Base-by-base conservation (phyloP, 2,329 filamentous ascomycete genomes). In the Paradendryphiella salina region DNA sequence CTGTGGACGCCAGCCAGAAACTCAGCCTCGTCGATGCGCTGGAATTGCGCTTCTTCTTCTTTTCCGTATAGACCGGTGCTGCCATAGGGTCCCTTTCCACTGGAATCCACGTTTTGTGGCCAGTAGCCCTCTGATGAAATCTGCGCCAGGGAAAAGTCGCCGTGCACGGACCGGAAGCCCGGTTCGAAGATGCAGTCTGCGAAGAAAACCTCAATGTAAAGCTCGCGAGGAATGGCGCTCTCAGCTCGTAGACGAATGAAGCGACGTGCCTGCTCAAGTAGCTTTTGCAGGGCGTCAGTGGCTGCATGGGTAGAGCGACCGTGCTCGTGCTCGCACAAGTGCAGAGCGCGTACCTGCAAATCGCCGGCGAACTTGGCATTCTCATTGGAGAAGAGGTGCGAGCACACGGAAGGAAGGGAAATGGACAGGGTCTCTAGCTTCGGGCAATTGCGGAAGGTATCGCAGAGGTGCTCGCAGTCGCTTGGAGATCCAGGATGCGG, bases 151-250 rank as follows among this genome's bases (percentile, higher is more conserved):
- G 75, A 68, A 54, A 80, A 79, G 49, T 79, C 77, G 40, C 77
- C 78, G 44, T 80, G 78, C 9, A 80, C 78, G 10, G 76, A 62
- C 13, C 66, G 59, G 54, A 74, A 73, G 38, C 72, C 73, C 0
- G 77, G 77, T 50, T 79, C 76, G 62, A 80, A 80, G 57, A 80
- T 80, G 66, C 74, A 77, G 52, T 78, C 77, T 2, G 76, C 76
- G 60, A 79, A 80, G 72, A 80, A 80, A 21, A 80, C 65, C 57
- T 80, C 77, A 38, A 79, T 69, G 46, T 73, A 74, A 1, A 80
- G 71, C 20, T 75, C 67, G 21, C 59, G 64, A 6, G 72, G 72
- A 26, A 72, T 64, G 18, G 67, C 61, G 50, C 71, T 70, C 10
- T 72, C 69, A 3, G 70, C 68, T 21, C 75, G 75, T 4, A 66